Evolutionary conservation across 1,284 basidiomycete species (phyloP), one percentile per base, ranked within the genome.

Genomic region (Microbotryum violaceum): DNA sequence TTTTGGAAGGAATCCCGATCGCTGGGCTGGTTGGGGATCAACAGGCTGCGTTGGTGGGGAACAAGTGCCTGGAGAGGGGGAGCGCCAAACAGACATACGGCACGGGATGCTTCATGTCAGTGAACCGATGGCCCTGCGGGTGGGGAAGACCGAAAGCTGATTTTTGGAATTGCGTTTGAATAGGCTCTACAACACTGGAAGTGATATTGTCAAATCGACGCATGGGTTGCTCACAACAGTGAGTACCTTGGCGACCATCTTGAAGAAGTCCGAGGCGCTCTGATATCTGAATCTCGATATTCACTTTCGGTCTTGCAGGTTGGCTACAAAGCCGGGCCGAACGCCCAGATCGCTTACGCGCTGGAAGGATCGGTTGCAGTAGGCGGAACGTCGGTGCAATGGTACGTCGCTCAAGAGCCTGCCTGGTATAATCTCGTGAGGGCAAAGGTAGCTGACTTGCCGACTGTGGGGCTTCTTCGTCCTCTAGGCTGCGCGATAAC

Each of bases 311-410:
- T 51, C 55, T 20, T 33, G 1, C 65, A 90, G 87, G 79, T 96
- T 57, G 94, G 88, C n/a, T 98, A 91, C 77, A 89, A 94, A 76
- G 82, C 91, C 46, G 91, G 93, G 12, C 83, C 85, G 4, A 78
- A 83, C 37, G 79, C 83, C 5, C 85, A 86, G 68, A 88, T 93
- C 0, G 81, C 91, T 5, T 98, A 97, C 74, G 93, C 94, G 2
- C 79, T 98, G 51, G 94, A 98, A 77, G 94, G 94, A 6, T 89
- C 87, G 64, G 92, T 97, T 70, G 90, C 89, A 44, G 96, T 97
- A 31, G 93, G 92, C 14, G 94, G 94, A 45, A 89, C 87, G 67
- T 91, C 91, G 10, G 86, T 98, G 75, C 93, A 96, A 77, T 98
- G 94, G 83, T 81, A 60, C 44, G 77, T 72, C 18, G 5, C 25